Percentiles rank a stretch among this genome's conserved stretches.
These are phyloP conservation scores for Globisporangium carolinianum DNA, from an alignment of 352 stramenopile genomes.

Conservation along the genomic window DNA sequence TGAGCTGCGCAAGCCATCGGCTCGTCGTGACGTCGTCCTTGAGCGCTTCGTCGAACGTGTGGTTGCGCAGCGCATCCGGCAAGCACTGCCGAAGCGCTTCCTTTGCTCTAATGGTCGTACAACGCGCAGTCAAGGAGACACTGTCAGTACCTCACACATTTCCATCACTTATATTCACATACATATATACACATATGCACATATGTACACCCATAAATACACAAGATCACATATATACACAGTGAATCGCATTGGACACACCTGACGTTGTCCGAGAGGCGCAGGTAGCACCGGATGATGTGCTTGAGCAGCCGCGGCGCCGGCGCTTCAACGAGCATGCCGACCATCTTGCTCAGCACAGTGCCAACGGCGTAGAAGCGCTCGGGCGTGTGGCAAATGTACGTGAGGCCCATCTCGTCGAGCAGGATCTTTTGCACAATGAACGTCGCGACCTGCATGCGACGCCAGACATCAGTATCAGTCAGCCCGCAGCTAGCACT, in stretches of 20 bases:
- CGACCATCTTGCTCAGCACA: conserved; percentile 97
- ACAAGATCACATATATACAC: too few species aligned
- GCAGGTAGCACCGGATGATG: conserved; percentile 98
- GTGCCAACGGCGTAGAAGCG: conserved; percentile 84
- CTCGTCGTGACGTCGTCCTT: conserved; percentile 96
- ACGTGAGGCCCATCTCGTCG: conserved; percentile 97
- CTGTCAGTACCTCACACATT: neutral
- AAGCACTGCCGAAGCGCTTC: conserved; percentile 96
- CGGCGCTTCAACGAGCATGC: conserved; percentile 88
- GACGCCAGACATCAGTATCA: neutral
- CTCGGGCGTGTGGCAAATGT: conserved; percentile 98
- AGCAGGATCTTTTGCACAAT: conserved; percentile 99
- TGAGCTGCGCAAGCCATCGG: conserved; percentile 93
- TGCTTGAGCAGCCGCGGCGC: conserved; percentile 97
- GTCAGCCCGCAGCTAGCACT: too few species aligned
- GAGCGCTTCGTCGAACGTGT: conserved; percentile 92
- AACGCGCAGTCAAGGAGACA: neutral
- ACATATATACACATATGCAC: too few species aligned
- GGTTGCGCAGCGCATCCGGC: conserved; percentile 90
- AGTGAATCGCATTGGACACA: neutral
- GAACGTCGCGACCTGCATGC: conserved; percentile 93
- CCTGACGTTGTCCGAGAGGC: conserved; percentile 84
- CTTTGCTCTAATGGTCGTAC: conserved; percentile 63
- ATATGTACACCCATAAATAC: too few species aligned
- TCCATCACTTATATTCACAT: too few species aligned